phyloP scores from a whole-genome alignment of 352 stramenopile genomes.

The Elongisporangium prolatum region DNA sequence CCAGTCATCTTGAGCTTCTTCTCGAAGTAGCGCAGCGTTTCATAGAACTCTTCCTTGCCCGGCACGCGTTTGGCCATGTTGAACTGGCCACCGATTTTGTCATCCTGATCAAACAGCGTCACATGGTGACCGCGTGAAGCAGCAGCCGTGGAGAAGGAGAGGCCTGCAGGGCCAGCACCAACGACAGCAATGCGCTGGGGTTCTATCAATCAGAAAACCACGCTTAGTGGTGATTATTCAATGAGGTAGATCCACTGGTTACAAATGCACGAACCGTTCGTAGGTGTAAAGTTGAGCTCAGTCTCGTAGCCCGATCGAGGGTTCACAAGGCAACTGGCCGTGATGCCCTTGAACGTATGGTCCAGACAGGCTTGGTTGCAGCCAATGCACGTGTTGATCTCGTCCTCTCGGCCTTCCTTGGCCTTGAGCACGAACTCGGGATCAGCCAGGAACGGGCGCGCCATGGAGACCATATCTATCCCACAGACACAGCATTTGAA shows the following conservation, averaged over 20 bases:
- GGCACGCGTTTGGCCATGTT: constrained; percentile 97
- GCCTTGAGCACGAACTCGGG: constrained; percentile 93
- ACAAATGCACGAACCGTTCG: constrained; percentile 17
- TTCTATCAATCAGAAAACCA: constrained; percentile 9
- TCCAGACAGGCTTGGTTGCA: constrained; percentile 96
- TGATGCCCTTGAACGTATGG: constrained; percentile 95
- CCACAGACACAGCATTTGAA: neutral
- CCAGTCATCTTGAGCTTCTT: constrained; percentile 81
- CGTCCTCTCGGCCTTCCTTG: constrained; percentile 77
- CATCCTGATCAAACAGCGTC: constrained; percentile 90
- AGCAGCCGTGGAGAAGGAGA: constrained; percentile 87
- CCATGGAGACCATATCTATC: constrained; percentile 85
- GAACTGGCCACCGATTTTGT: constrained; percentile 92
- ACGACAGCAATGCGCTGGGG: constrained; percentile 86
- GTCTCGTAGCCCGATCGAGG: constrained; percentile 94
- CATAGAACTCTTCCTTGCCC: constrained; percentile 97
- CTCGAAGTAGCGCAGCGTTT: constrained; percentile 95
- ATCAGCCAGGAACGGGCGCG: constrained; percentile 93
- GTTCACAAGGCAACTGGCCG: constrained; percentile 95
- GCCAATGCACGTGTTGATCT: constrained; percentile 99
- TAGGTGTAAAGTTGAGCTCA: constrained; percentile 76
- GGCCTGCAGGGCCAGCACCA: constrained; percentile 91
- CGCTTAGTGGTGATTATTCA: neutral
- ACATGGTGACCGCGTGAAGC: constrained; percentile 90
- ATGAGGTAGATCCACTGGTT: neutral